Base-by-base conservation (phyloP, 164 flowering plant species). In the Chimonanthus salicifolius region DNA sequence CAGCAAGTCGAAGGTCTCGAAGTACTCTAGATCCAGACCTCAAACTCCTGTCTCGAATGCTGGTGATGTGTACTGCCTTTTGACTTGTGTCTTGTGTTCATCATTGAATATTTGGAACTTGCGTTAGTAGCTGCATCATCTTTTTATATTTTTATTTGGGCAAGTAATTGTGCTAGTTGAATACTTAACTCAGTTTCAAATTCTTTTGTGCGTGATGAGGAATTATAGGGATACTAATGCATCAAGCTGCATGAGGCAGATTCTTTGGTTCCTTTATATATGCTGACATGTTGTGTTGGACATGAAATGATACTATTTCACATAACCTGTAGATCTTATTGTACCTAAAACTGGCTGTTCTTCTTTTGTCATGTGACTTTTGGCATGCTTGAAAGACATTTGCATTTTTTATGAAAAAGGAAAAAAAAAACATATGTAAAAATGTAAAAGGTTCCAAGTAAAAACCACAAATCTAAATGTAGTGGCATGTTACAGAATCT, bases 41-140 rank as follows among this genome's bases (percentile, higher is more conserved):
- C 90, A 83, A 71, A 91, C 89, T 13, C 92, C 92, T n/a, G 69
- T 81, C 15, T 82, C 88, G 71, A 84, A 88, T 81, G 84, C 84
- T 72, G 95, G 98, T 90, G 73, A 79, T 78, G 15, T 71, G 20
- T 69, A 20, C 18, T 69, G 7, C 68, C 45, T 66, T 54, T n/a
- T 54, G 16, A 54, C 16, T 54, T 54, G n/a, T 54, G 16, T 11
- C 16, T 54, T 54, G 60, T 9, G 3, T n/a, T 6, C n/a, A 13
- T 54, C 11, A 54, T 54, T 0, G 60, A 10, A 54, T 54, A 10
- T 54, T 11, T 54, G 9, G 4, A 54, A 54, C 33, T 33, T 33
- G 33, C 33, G 2, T 1, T 10, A 54, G 60, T 54, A 54, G 60
- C 60, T n/a, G 16, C 16, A 54, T 54, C 16, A 54, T 11, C 16